phyloP scores from a whole-genome alignment of 495 filamentous ascomycete species.

The Cercophora sp. region DNA sequence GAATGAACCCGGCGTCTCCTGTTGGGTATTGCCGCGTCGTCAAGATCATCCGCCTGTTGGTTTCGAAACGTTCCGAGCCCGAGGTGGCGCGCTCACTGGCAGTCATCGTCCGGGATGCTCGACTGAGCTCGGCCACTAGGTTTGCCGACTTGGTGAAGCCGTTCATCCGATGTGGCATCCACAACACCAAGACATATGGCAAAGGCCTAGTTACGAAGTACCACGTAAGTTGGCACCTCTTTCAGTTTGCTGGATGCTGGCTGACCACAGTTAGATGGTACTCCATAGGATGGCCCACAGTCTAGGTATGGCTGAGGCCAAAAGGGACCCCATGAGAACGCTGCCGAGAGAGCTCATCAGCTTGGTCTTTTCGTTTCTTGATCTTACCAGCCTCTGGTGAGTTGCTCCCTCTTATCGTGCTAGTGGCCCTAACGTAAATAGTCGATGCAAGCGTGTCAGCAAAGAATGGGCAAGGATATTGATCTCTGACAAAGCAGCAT shows the following conservation, averaged over 20 bases:
- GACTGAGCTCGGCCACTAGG: background rate
- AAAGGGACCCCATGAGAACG: constrained; percentile 20
- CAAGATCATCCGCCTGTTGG: constrained; percentile 17
- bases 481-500: constrained; percentile 15
- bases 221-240: constrained; percentile 10
- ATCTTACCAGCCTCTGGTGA: constrained; percentile 15
- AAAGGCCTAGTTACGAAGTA: constrained; percentile 10
- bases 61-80: constrained; percentile 3
- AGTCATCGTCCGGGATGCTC: constrained; percentile 10
- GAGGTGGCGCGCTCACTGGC: background rate
- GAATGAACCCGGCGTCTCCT: constrained; percentile 19
- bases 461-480: constrained; percentile 20
- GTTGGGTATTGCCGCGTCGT: constrained; percentile 27
- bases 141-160: constrained; percentile 9
- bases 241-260: background rate
- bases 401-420: constrained; percentile 3
- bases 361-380: constrained; percentile 21
- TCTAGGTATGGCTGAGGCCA: constrained; percentile 11
- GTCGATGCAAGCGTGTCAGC: constrained; percentile 19
- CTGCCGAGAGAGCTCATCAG: constrained; percentile 22
- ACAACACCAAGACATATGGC: constrained; percentile 10
- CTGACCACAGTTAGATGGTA: constrained; percentile 7
- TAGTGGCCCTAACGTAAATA: too few species aligned
- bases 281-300: constrained; percentile 22
- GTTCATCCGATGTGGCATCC: constrained; percentile 18